These are phyloP conservation scores for Nitzschia inconspicua DNA, from an alignment of 108 stramenopile genomes.

Conservation along the genomic window DNA sequence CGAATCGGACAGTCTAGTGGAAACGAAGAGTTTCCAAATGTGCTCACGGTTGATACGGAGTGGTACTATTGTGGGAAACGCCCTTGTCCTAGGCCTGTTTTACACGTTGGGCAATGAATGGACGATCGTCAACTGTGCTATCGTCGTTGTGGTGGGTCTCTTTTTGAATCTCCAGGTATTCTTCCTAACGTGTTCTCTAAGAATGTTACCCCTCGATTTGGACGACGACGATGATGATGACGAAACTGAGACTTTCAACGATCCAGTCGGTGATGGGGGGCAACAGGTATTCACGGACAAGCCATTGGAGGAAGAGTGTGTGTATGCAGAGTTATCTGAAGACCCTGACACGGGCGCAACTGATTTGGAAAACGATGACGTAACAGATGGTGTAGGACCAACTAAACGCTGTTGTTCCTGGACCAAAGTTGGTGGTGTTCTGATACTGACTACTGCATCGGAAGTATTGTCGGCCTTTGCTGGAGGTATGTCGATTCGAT, in stretches of 20 bases:
- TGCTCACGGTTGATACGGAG: slow-evolving; percentile 3
- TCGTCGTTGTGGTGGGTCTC: slow-evolving; percentile 11
- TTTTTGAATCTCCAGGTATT: slow-evolving; percentile 5
- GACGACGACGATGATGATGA: neutral
- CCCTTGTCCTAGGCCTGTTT: slow-evolving; percentile 12
- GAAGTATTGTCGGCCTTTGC: slow-evolving; percentile 17
- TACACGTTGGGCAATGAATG: slow-evolving; percentile 8
- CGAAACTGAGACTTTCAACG: neutral
- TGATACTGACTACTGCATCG: neutral
- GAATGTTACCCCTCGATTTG: neutral
- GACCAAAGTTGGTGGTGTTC: slow-evolving; percentile 6
- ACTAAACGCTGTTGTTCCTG: neutral
- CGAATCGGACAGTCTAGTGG: neutral
- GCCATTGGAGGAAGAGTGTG: neutral
- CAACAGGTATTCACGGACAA: neutral
- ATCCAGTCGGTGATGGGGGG: neutral
- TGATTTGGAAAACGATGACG: neutral
- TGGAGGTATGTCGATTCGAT: slow-evolving; percentile 3
- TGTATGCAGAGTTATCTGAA: neutral
- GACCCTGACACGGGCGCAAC: too few species aligned
- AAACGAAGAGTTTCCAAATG: slow-evolving; percentile 2
- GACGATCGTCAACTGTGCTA: slow-evolving; percentile 14
- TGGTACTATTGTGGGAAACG: slow-evolving; percentile 6
- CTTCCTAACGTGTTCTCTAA: slow-evolving; percentile 12
- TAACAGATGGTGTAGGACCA: neutral